Conservation (phyloP, 179 eudicot species). For the Corrigiola litoralis region DNA sequence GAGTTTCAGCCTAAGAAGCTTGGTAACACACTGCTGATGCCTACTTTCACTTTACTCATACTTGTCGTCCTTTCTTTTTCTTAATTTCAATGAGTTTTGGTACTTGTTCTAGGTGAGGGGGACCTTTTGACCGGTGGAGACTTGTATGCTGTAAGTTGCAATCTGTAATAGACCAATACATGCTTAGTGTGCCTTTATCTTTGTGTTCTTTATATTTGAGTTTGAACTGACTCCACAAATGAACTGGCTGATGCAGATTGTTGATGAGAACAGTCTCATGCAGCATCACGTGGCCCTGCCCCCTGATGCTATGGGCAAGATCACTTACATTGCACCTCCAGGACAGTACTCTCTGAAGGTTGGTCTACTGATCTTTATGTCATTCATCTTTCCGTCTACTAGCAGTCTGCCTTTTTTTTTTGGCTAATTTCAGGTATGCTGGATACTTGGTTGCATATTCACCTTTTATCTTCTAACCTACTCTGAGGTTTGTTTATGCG, state of each 20-base stretch:
- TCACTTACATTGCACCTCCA: conserved; percentile 85
- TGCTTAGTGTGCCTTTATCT: not conserved
- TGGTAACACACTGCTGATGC: conserved; percentile 36
- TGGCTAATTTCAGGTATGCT: too few species aligned
- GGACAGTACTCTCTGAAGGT: conserved; percentile 92
- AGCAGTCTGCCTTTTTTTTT: too few species aligned
- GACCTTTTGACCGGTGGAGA: conserved; percentile 95
- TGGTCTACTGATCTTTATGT: conserved; percentile 10
- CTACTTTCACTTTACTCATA: not conserved
- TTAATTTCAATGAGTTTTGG: not conserved
- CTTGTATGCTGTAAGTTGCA: conserved; percentile 92
- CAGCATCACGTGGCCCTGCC: conserved; percentile 86
- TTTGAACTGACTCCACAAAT: conserved; percentile 9
- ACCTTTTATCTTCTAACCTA: not conserved
- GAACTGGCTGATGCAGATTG: conserved; percentile 50
- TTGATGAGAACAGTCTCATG: conserved; percentile 85
- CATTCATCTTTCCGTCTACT: not conserved
- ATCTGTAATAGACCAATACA: not conserved
- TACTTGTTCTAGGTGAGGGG: conserved; percentile 69
- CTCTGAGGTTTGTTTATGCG: conserved; percentile 12
- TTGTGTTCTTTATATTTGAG: not conserved
- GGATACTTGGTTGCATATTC: too few species aligned
- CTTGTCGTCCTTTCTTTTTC: not conserved
- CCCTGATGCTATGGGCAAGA: conserved; percentile 96
- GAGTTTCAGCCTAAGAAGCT: conserved; percentile 88